These are phyloP conservation scores for Camellia granthamiana DNA, from an alignment of 148 eudicot species.

Conservation along the genomic window DNA sequence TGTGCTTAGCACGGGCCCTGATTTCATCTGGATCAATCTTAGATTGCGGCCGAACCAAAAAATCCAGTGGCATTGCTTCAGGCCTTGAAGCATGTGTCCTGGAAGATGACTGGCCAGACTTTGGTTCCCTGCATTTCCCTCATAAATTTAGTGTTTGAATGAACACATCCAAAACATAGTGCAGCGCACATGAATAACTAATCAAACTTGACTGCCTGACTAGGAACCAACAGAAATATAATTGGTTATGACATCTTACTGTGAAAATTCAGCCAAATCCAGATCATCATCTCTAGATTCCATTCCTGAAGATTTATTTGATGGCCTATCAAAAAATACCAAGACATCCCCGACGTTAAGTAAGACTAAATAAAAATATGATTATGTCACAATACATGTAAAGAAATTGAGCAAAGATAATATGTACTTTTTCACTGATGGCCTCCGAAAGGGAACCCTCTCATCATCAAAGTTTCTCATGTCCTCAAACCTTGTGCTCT, in stretches of 20 bases:
- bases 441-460: slow-evolving; percentile 58
- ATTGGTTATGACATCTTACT: slow-evolving; percentile 40
- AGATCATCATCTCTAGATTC: slow-evolving; percentile 76
- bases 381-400: neutral
- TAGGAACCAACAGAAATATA: neutral
- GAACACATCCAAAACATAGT: neutral
- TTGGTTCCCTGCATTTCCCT: slow-evolving; percentile 47
- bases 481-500: slow-evolving; percentile 97
- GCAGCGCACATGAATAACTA: neutral
- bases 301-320: slow-evolving; percentile 61
- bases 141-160: slow-evolving; percentile 12
- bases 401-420: neutral
- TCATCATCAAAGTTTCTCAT: slow-evolving; percentile 87
- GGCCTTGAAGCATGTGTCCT: slow-evolving; percentile 80
- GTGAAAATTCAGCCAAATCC: slow-evolving; percentile 63
- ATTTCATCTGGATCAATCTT: slow-evolving; percentile 94
- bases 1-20: slow-evolving; percentile 80
- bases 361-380: neutral
- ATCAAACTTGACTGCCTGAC: neutral
- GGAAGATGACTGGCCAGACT: slow-evolving; percentile 68
- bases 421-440: slow-evolving; percentile 59
- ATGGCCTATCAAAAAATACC: slow-evolving; percentile 46
- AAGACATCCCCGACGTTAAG: slow-evolving; percentile 4
- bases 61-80: slow-evolving; percentile 95
- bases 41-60: slow-evolving; percentile 86